These are phyloP conservation scores for Bipolaris sorokiniana DNA, from an alignment of 2,329 filamentous ascomycete genomes.

Conservation along the genomic window DNA sequence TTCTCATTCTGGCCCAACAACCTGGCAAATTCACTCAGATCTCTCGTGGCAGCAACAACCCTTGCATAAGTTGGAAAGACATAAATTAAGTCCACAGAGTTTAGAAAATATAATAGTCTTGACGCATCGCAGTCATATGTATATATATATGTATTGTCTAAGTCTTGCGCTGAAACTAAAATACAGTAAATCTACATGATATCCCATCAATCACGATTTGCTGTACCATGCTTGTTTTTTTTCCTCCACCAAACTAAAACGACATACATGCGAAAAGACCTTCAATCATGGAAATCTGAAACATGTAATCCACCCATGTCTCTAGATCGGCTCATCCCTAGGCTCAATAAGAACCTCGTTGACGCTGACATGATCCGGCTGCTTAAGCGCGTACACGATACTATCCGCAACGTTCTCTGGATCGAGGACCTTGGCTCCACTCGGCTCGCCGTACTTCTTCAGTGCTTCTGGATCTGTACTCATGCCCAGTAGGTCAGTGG, in stretches of 20 bases:
- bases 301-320: neutral
- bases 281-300: neutral
- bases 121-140: neutral
- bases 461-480: slow-evolving; percentile 77
- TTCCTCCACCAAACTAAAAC: neutral
- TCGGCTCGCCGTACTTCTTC: slow-evolving; percentile 78
- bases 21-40: neutral
- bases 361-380: slow-evolving; percentile 76
- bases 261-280: neutral
- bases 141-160: neutral
- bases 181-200: neutral
- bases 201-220: neutral
- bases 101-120: neutral
- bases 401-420: slow-evolving; percentile 73
- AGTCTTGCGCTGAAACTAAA: neutral
- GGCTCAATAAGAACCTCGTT: slow-evolving; percentile 75
- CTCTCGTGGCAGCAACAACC: neutral
- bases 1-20: neutral
- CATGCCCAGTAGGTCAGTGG: slow-evolving; percentile 75
- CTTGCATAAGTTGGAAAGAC: neutral
- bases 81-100: neutral
- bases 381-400: slow-evolving; percentile 75
- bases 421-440: slow-evolving; percentile 76
- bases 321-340: slow-evolving; percentile 46
- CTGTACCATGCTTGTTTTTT: neutral